Percentiles rank a stretch among this genome's conserved stretches.
Evolutionary conservation across 441 rosid species (phyloP).

Genomic region (Arabidopsis lyrata): DNA sequence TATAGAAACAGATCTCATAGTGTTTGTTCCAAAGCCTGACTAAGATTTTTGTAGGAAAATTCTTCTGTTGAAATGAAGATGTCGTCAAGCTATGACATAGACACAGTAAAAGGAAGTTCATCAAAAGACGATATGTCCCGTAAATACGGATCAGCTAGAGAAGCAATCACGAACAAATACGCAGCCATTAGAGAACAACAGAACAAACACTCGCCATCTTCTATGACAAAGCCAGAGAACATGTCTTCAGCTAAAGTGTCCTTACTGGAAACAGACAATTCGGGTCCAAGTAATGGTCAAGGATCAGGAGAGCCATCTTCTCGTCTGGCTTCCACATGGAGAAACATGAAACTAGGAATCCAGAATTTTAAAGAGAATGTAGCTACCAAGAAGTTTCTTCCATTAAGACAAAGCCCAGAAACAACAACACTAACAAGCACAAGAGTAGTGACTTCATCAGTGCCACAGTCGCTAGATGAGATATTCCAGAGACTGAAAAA

Average conservation of each 20-base stretch:
- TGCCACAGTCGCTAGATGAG: slow-evolving; percentile 78
- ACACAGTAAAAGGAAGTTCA: slow-evolving; percentile 54
- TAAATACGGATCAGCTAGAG: slow-evolving; percentile 66
- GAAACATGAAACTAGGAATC: slow-evolving; percentile 83
- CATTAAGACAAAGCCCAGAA: slow-evolving; percentile 66
- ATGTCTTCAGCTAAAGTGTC: slow-evolving; percentile 84
- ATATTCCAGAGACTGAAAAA: slow-evolving; percentile 92
- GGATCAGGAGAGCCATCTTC: slow-evolving; percentile 60
- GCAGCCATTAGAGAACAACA: slow-evolving; percentile 82
- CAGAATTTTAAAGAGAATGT: slow-evolving; percentile 87
- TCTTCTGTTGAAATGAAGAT: slow-evolving; percentile 73
- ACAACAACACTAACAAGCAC: slow-evolving; percentile 38
- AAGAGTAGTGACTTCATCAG: slow-evolving; percentile 42
- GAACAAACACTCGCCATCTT: slow-evolving; percentile 57
- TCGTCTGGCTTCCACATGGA: slow-evolving; percentile 76
- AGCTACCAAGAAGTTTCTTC: slow-evolving; percentile 72
- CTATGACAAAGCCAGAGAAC: slow-evolving; percentile 55
- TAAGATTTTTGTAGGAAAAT: slow-evolving; percentile 54
- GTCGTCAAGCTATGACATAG: slow-evolving; percentile 49
- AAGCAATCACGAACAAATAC: slow-evolving; percentile 85
- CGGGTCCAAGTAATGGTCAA: slow-evolving; percentile 44
- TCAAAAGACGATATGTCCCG: slow-evolving; percentile 62
- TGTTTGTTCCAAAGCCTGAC: slow-evolving; percentile 23
- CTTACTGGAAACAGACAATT: slow-evolving; percentile 61
- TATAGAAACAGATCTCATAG: neutral